phyloP scores from a whole-genome alignment of 495 filamentous ascomycete genomes.

The Immersiella caudata region DNA sequence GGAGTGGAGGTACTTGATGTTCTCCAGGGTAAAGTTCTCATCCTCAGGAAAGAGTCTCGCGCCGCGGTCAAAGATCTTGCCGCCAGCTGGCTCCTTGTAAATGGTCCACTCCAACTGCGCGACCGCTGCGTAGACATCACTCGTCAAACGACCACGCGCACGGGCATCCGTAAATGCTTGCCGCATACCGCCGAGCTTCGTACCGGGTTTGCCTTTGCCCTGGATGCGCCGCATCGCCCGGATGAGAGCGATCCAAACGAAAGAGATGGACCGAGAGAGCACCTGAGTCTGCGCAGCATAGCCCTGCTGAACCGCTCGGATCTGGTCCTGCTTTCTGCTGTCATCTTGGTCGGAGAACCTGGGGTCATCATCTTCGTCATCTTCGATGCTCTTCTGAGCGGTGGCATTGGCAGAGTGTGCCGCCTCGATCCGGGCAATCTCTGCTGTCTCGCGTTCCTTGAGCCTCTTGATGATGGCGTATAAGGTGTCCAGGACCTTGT shows the following conservation, averaged over 20 bases:
- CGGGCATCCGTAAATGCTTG: conserved; percentile 87
- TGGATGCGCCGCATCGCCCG: conserved; percentile 91
- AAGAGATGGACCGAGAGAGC: conserved; percentile 78
- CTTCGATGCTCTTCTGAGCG: conserved; percentile 37
- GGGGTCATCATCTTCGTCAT: conserved; percentile 62
- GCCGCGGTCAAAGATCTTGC: conserved; percentile 93
- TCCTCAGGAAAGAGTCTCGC: conserved; percentile 90
- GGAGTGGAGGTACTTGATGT: conserved; percentile 88
- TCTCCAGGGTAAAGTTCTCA: conserved; percentile 87
- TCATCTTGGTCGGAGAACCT: conserved; percentile 58
- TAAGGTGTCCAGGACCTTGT: conserved; percentile 78
- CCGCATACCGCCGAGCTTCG: conserved; percentile 72
- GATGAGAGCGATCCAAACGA: conserved; percentile 92
- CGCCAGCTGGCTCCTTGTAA: conserved; percentile 88
- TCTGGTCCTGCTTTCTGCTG: conserved; percentile 60
- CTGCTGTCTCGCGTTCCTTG: conserved; percentile 70
- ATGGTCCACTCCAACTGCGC: conserved; percentile 93
- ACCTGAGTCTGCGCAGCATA: conserved; percentile 70
- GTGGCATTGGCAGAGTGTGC: conserved; percentile 42
- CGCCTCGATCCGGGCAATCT: conserved; percentile 73
- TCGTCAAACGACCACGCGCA: conserved; percentile 79
- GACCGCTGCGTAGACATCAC: conserved; percentile 89
- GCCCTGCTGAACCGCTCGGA: conserved; percentile 70
- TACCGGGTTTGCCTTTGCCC: conserved; percentile 73
- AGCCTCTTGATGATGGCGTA: conserved; percentile 77